phyloP scores from a whole-genome alignment of 2,329 filamentous ascomycete genomes.

The Zymoseptoria tritici region DNA sequence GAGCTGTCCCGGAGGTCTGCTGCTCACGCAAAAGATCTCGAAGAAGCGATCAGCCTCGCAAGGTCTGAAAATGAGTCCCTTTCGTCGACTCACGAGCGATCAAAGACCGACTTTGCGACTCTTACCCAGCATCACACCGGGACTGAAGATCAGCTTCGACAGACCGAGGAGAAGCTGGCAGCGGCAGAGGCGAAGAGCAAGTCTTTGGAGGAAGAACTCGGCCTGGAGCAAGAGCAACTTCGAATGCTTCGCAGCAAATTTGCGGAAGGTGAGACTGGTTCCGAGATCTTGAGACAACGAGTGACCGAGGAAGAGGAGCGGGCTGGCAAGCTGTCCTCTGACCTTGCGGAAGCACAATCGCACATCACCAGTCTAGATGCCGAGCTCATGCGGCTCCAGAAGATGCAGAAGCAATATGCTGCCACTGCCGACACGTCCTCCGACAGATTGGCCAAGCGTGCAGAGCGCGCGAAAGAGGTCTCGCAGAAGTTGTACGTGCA shows the following conservation, averaged over 20 bases:
- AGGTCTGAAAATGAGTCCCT: constrained; percentile 40
- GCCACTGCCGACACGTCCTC: constrained; percentile 40
- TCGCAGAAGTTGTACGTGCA: constrained; percentile 77
- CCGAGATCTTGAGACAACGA: constrained; percentile 66
- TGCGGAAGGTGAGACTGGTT: constrained; percentile 75
- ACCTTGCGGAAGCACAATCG: constrained; percentile 68
- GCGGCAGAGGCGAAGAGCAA: constrained; percentile 41
- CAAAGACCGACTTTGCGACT: constrained; percentile 29
- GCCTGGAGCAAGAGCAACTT: constrained; percentile 62
- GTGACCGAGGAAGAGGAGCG: constrained; percentile 69
- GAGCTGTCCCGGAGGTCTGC: constrained; percentile 37
- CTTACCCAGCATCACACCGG: constrained; percentile 27
- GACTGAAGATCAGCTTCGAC: constrained; percentile 31
- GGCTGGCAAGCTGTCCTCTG: constrained; percentile 58
- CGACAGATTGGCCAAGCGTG: constrained; percentile 60
- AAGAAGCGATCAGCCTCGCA: constrained; percentile 40
- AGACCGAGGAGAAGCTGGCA: constrained; percentile 38
- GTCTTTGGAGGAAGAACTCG: constrained; percentile 46
- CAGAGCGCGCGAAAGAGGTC: constrained; percentile 68
- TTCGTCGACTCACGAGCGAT: constrained; percentile 33
- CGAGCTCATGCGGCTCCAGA: constrained; percentile 61
- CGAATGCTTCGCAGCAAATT: constrained; percentile 62
- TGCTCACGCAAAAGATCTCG: constrained; percentile 38
- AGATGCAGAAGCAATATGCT: constrained; percentile 53
- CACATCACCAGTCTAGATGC: constrained; percentile 68